Conservation (phyloP, 148 eudicot species). For the Rhododendron kiyosumense region DNA sequence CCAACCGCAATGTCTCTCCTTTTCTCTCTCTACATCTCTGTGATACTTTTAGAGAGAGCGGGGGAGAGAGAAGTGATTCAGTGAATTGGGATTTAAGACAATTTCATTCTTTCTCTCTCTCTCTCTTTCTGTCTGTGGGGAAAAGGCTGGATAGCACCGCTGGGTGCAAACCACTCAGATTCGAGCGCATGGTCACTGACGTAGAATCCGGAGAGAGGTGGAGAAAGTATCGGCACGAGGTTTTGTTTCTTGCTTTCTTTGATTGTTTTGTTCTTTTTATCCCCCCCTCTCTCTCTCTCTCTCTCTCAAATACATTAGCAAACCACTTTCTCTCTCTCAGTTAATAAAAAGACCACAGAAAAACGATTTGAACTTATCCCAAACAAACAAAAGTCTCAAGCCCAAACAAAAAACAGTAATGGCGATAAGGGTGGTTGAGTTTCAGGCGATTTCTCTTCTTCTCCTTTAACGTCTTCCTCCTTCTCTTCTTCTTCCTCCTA, state of each 20-base stretch:
- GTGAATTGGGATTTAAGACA: background rate
- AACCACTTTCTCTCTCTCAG: slow-evolving; percentile 21
- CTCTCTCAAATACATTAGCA: background rate
- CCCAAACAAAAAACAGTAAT: slow-evolving; percentile 18
- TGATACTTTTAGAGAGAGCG: background rate
- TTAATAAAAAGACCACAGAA: slow-evolving; percentile 2
- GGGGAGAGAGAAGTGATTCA: background rate
- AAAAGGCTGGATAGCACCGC: slow-evolving; percentile 53
- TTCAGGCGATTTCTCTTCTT: background rate
- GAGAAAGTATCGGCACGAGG: slow-evolving; percentile 41
- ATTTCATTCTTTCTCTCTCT: background rate
- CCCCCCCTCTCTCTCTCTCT: background rate
- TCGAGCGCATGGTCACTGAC: slow-evolving; percentile 41
- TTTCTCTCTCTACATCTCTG: background rate
- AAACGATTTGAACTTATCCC: slow-evolving; percentile 32
- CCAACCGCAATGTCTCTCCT: background rate
- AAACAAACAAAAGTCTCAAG: slow-evolving; percentile 17
- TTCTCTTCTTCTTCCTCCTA: background rate
- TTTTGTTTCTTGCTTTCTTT: slow-evolving; percentile 18
- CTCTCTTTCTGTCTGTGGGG: background rate
- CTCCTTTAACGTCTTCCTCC: background rate
- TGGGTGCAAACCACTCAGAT: slow-evolving; percentile 41
- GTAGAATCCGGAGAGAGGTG: slow-evolving; percentile 32
- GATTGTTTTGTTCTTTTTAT: slow-evolving; percentile 1
- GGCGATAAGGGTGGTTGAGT: slow-evolving; percentile 15